Evolutionary conservation across 148 eudicot species (phyloP).

Genomic region (Gaultheria prostrata): DNA sequence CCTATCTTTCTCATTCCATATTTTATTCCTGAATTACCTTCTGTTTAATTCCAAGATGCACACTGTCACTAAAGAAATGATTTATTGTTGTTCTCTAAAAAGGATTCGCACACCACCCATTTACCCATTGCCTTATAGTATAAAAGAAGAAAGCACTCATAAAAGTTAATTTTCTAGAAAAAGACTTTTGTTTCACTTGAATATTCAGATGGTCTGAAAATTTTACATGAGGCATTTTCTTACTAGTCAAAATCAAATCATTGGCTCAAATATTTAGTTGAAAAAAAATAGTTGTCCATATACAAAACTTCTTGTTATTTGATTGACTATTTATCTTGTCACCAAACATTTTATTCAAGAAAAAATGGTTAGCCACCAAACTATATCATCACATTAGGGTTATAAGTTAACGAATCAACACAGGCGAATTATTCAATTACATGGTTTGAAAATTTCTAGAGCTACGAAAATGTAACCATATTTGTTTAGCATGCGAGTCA

Average conservation of each 20-base stretch:
- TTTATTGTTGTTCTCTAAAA: constrained; percentile 4
- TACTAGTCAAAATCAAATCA: not conserved
- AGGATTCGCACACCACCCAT: not conserved
- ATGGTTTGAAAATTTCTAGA: not conserved
- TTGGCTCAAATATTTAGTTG: not conserved
- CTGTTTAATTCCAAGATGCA: constrained; percentile 13
- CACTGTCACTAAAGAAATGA: constrained; percentile 12
- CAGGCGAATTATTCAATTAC: not conserved
- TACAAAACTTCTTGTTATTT: not conserved
- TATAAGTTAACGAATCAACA: not conserved
- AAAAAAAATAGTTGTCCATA: too few relatives aligned
- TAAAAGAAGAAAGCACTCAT: not conserved
- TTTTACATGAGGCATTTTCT: not conserved
- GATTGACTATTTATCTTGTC: not conserved
- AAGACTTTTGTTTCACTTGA: not conserved
- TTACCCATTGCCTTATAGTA: constrained; percentile 11
- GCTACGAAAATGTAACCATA: not conserved
- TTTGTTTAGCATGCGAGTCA: not conserved
- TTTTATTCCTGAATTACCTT: constrained; percentile 1
- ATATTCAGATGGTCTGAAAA: not conserved
- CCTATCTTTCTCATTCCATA: not conserved
- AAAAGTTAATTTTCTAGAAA: constrained; percentile 9
- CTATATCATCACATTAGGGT: not conserved
- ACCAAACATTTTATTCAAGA: not conserved
- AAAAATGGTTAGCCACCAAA: not conserved